Percentiles rank a stretch among this genome's conserved stretches.
These are phyloP conservation scores for Sedum album DNA, from an alignment of 164 flowering plant species.

Conservation along the genomic window DNA sequence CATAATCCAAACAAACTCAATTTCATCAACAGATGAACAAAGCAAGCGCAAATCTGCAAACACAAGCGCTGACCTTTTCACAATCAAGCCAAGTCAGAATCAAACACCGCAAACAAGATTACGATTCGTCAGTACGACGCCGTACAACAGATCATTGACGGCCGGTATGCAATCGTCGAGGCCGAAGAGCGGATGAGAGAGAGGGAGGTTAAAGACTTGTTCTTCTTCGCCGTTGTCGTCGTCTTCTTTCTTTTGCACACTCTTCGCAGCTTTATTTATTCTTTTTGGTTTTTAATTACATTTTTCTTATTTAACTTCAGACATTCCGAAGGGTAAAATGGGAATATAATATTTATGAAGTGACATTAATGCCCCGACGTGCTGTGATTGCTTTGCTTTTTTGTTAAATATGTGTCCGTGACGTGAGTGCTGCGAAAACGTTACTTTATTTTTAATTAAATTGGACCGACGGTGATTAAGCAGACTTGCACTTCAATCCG, in stretches of 20 bases:
- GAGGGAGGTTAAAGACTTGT: background rate
- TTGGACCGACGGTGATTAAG: too few species aligned
- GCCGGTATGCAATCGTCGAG: background rate
- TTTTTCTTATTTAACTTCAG: background rate
- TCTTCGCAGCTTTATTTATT: slow-evolving; percentile 1
- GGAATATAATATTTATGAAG: background rate
- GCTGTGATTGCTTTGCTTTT: too few species aligned
- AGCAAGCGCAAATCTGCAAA: background rate
- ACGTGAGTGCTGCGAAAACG: too few species aligned
- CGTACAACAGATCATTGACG: too few species aligned
- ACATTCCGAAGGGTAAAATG: background rate
- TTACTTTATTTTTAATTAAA: too few species aligned
- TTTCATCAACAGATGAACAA: background rate
- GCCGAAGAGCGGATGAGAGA: background rate
- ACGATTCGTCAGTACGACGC: too few species aligned
- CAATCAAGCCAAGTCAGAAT: background rate
- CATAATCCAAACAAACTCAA: background rate
- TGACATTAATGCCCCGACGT: background rate
- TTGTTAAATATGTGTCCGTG: too few species aligned
- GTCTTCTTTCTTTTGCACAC: background rate
- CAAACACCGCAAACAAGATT: too few species aligned
- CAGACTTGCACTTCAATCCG: too few species aligned
- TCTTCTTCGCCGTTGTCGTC: background rate
- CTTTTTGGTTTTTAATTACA: background rate
- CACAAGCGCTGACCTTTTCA: background rate